phyloP scores from a whole-genome alignment of 2,329 filamentous ascomycete genomes.

The Diaporthe sp. region DNA sequence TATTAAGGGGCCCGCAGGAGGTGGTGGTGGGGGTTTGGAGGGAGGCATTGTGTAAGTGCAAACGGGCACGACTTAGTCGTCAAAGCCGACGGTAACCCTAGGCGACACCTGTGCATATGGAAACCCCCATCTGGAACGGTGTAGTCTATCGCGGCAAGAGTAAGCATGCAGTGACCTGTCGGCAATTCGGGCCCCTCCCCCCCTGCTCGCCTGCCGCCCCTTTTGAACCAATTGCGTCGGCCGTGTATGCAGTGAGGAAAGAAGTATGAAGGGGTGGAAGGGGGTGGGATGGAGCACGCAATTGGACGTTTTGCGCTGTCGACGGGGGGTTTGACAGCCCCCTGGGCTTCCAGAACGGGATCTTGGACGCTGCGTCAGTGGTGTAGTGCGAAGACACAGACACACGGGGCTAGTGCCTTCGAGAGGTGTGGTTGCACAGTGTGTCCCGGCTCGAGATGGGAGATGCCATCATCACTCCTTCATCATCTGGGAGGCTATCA shows the following conservation, averaged over 20 bases:
- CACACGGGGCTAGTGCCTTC: conserved; percentile 18
- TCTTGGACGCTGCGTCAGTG: background rate
- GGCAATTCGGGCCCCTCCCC: conserved; percentile 3
- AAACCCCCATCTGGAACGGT: background rate
- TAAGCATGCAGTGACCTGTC: conserved; percentile 5
- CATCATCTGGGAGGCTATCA: background rate
- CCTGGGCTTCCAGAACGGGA: conserved; percentile 7
- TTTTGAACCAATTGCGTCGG: background rate
- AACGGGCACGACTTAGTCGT: background rate
- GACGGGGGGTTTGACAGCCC: conserved; percentile 8
- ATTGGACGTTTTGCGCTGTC: conserved; percentile 20
- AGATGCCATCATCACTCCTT: background rate
- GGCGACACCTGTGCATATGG: background rate
- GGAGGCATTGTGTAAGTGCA: conserved; percentile 10
- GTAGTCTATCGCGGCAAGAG: conserved; percentile 27
- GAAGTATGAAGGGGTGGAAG: background rate
- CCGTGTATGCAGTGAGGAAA: background rate
- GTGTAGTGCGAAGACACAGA: background rate
- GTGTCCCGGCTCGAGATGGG: background rate
- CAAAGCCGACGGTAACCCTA: conserved; percentile 28
- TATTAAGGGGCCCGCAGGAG: conserved; percentile 25
- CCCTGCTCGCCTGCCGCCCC: conserved; percentile 13
- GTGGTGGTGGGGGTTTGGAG: background rate
- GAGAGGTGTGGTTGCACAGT: conserved; percentile 28
- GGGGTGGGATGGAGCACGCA: background rate